Percentiles rank a stretch among this genome's conserved stretches.
These are phyloP conservation scores for Juglanconis oblonga DNA, from an alignment of 2,329 filamentous ascomycete genomes.

Conservation along the genomic window DNA sequence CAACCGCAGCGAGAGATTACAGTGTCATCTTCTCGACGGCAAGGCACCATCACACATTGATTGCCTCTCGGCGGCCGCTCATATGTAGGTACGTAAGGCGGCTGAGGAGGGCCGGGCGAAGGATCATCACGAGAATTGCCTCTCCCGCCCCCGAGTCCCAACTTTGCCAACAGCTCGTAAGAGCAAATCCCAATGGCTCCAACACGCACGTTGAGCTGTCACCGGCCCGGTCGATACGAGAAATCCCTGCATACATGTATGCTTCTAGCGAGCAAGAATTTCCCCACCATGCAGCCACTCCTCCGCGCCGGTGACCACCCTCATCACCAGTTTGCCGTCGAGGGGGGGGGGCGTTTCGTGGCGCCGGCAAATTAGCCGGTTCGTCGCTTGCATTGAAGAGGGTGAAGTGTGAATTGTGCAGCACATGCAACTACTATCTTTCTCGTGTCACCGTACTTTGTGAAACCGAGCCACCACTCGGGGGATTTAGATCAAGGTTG, in stretches of 20 bases:
- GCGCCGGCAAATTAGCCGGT: background rate
- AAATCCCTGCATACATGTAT: background rate
- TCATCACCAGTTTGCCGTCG: too few species aligned
- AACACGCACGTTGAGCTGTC: too few species aligned
- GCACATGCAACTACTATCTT: background rate
- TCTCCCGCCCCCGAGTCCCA: background rate
- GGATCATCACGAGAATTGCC: background rate
- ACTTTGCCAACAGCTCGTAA: background rate
- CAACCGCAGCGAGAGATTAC: constrained; percentile 3
- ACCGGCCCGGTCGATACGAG: background rate
- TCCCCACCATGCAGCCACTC: background rate
- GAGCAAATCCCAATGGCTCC: background rate
- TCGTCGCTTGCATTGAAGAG: background rate
- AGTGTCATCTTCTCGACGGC: constrained; percentile 1
- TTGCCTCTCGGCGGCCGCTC: constrained; percentile 7
- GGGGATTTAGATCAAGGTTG: background rate
- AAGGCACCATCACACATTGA: constrained; percentile 14
- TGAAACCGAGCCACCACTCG: background rate
- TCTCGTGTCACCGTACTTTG: background rate
- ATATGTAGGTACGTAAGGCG: background rate
- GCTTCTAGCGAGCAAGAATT: background rate
- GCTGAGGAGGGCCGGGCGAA: too few species aligned
- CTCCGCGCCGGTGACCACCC: background rate
- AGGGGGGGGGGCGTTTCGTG: too few species aligned
- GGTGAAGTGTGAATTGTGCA: background rate